Percentiles rank a stretch among this genome's conserved stretches.
phyloP scores from a whole-genome alignment of 2,329 filamentous ascomycete species.

The Aureobasidium namibiae region DNA sequence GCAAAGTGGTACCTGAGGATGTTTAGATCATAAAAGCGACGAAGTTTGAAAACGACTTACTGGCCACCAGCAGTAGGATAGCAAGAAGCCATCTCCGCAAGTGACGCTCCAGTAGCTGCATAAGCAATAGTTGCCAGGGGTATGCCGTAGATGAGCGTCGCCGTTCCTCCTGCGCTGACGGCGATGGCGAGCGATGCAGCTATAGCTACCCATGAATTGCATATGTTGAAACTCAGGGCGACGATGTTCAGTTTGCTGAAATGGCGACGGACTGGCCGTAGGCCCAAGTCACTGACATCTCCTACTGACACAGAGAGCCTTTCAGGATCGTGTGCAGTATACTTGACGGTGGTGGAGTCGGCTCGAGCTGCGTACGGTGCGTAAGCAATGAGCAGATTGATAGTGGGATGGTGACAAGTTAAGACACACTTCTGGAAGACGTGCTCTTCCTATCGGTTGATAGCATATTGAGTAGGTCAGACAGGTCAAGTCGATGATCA shows the following conservation, averaged over 20 bases:
- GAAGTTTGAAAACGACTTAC: not conserved
- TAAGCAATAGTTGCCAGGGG: constrained; percentile 14
- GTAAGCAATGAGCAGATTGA: not conserved
- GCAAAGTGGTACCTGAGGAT: not conserved
- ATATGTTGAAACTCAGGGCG: constrained; percentile 43
- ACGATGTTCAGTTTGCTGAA: constrained; percentile 51
- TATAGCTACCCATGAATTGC: constrained; percentile 54
- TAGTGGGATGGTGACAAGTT: not conserved
- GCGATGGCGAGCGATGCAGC: constrained; percentile 54
- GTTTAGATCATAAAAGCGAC: not conserved
- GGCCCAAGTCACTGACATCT: not conserved
- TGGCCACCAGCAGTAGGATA: constrained; percentile 14
- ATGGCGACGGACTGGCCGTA: constrained; percentile 46
- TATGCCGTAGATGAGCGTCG: constrained; percentile 17
- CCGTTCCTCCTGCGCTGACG: constrained; percentile 35
- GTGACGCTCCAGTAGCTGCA: constrained; percentile 16
- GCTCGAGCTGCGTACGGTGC: not conserved
- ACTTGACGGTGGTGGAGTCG: not conserved
- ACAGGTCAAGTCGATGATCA: not conserved
- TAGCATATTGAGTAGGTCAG: not conserved
- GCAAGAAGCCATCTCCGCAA: constrained; percentile 15
- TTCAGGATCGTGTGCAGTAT: not conserved
- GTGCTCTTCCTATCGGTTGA: not conserved
- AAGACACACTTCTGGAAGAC: not conserved
- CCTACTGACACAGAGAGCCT: not conserved